A percentile compares a stretch with the other conserved stretches of the same genome.
These are phyloP conservation scores for Mediolabrus comicus DNA, from an alignment of 108 stramenopile genomes.

Conservation along the genomic window DNA sequence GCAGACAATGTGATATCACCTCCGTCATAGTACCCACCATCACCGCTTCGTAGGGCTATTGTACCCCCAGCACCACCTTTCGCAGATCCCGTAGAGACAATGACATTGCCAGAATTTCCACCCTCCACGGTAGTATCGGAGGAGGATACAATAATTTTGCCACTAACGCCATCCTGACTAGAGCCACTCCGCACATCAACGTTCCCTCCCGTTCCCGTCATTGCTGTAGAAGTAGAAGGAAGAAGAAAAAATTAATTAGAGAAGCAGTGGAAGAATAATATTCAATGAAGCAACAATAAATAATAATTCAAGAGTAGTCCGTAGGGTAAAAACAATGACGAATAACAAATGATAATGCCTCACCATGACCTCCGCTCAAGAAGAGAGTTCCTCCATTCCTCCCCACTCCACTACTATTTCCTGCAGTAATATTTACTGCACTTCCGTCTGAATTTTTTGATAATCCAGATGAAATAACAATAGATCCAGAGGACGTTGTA, in stretches of 20 bases:
- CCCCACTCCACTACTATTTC: constrained; percentile 30
- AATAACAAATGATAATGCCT: neutral
- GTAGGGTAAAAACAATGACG: neutral
- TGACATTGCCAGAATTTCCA: constrained; percentile 40
- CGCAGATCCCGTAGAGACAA: constrained; percentile 46
- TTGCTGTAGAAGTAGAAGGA: constrained; percentile 6
- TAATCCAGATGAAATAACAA: constrained; percentile 3
- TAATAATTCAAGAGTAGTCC: too few relatives aligned
- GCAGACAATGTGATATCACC: constrained; percentile 39
- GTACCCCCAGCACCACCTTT: constrained; percentile 44
- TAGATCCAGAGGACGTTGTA: neutral
- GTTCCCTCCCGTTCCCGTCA: constrained; percentile 33
- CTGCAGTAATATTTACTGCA: constrained; percentile 2
- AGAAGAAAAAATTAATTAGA: neutral
- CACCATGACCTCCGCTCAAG: constrained; percentile 26
- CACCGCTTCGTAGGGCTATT: constrained; percentile 31
- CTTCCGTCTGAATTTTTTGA: constrained; percentile 1
- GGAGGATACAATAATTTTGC: constrained; percentile 7
- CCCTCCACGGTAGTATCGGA: constrained; percentile 7
- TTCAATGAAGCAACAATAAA: neutral
- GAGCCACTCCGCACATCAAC: constrained; percentile 13
- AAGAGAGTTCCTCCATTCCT: constrained; percentile 21
- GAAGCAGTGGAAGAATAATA: too few relatives aligned
- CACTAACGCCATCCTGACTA: constrained; percentile 24
- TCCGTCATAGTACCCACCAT: constrained; percentile 40